phyloP scores from a whole-genome alignment of 805 yeast genomes.

The Saccharomycopsis fodiens region DNA sequence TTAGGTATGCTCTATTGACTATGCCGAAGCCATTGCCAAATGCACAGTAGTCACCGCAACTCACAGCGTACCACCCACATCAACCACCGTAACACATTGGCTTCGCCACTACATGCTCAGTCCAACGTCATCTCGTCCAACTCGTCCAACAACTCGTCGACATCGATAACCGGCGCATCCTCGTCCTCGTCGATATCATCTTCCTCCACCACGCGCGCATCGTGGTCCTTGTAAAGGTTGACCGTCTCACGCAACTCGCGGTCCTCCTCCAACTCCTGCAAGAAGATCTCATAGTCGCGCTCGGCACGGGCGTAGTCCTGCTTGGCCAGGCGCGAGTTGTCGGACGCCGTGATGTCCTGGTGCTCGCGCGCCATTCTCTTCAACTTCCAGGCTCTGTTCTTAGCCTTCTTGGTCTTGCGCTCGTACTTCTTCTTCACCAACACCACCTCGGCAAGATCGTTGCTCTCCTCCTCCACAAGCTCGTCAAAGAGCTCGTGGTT shows the following conservation, averaged over 20 bases:
- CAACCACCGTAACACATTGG: too few species aligned
- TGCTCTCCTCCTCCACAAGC: constrained; percentile 41
- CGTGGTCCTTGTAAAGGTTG: constrained; percentile 71
- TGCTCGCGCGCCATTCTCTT: constrained; percentile 98
- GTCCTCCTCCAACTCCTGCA: constrained; percentile 97
- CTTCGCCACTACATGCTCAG: background rate
- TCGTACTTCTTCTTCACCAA: constrained; percentile 83
- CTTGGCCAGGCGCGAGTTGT: constrained; percentile 59
- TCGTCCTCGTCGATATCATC: constrained; percentile 55
- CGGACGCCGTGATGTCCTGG: constrained; percentile 73
- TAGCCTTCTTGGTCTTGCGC: constrained; percentile 66
- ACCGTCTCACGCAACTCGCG: constrained; percentile 86
- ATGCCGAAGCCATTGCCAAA: too few species aligned
- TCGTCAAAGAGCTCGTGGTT: constrained; percentile 81
- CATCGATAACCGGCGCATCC: constrained; percentile 81
- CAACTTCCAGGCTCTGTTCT: constrained; percentile 83
- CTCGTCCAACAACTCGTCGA: constrained; percentile 91
- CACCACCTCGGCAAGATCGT: constrained; percentile 74
- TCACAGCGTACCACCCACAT: background rate
- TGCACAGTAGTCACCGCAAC: background rate
- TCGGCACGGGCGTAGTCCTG: constrained; percentile 90
- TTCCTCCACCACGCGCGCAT: constrained; percentile 23
- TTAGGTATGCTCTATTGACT: too few species aligned
- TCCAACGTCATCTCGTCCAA: constrained; percentile 88
- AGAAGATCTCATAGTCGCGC: constrained; percentile 88